Percentiles rank a stretch among this genome's conserved stretches.
phyloP scores from a whole-genome alignment of 2,329 filamentous ascomycete genomes.

The Cercospora sp. region DNA sequence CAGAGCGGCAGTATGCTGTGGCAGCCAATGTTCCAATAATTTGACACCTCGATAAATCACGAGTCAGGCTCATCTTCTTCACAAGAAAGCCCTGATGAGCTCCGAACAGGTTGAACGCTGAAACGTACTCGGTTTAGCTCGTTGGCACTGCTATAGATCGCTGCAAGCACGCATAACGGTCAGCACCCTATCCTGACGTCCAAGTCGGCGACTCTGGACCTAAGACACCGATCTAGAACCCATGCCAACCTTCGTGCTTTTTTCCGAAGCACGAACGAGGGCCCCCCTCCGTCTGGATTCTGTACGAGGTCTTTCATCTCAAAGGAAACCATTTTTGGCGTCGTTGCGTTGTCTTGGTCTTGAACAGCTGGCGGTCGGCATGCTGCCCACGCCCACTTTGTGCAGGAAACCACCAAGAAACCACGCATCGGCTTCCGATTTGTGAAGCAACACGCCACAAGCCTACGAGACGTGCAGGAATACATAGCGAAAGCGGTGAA shows the following conservation, averaged over 20 bases:
- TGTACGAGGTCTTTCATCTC: neutral
- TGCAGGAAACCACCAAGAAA: neutral
- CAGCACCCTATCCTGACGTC: constrained; percentile 26
- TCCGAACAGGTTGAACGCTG: neutral
- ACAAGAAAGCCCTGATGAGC: neutral
- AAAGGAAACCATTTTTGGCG: neutral
- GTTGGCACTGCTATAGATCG: constrained; percentile 1
- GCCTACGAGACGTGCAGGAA: neutral
- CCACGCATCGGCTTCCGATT: neutral
- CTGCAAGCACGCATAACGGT: constrained; percentile 15
- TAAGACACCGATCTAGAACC: neutral
- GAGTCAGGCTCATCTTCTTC: neutral
- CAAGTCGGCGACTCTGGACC: neutral
- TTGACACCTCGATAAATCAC: neutral
- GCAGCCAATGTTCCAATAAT: neutral
- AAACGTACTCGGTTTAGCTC: neutral
- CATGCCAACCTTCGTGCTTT: neutral
- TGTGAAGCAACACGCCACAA: neutral
- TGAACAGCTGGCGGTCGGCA: no score
- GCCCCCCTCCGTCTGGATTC: neutral
- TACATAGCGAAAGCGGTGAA: constrained; percentile 1
- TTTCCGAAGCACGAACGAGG: neutral
- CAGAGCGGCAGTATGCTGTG: neutral
- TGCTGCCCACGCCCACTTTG: no score
- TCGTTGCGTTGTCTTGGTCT: neutral